These are phyloP conservation scores for Penstemon barbatus DNA, from an alignment of 257 asterid genomes.

Conservation along the genomic window DNA sequence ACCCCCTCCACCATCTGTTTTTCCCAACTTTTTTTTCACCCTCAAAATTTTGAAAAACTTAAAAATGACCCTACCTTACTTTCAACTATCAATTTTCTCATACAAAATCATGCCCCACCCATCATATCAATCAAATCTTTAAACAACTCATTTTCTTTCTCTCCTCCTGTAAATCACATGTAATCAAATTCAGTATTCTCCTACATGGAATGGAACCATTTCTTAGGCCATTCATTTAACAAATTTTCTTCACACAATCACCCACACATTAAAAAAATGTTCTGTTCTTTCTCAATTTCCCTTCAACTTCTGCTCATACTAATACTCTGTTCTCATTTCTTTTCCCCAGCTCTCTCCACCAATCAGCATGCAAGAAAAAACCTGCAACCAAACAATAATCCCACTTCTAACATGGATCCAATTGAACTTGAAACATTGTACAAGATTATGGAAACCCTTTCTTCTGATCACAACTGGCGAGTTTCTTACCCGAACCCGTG, in stretches of 20 bases:
- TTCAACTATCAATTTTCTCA: conserved; percentile 41
- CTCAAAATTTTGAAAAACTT: conserved; percentile 21
- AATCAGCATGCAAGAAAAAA: conserved; percentile 12
- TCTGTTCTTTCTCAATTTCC: conserved; percentile 34
- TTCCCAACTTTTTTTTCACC: conserved; percentile 21
- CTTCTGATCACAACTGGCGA: conserved; percentile 66
- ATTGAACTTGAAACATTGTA: conserved; percentile 59
- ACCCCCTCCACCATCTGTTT: conserved; percentile 15
- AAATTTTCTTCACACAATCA: not conserved
- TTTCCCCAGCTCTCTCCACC: conserved; percentile 32
- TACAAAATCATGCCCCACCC: conserved; percentile 51
- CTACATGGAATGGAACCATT: conserved; percentile 19
- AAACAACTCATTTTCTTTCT: conserved; percentile 37
- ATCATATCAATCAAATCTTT: conserved; percentile 66
- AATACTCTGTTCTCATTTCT: conserved; percentile 15
- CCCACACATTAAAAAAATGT: conserved; percentile 36
- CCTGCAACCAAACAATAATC: conserved; percentile 21
- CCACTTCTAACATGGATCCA: conserved; percentile 45
- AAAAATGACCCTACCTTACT: conserved; percentile 48
- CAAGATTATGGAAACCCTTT: conserved; percentile 71
- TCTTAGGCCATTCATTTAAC: conserved; percentile 9
- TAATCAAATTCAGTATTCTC: conserved; percentile 8
- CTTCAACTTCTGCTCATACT: conserved; percentile 33
- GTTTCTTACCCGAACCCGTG: conserved; percentile 72
- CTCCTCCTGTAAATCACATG: conserved; percentile 22